A percentile compares a stretch with the other conserved stretches of the same genome.
phyloP scores from a whole-genome alignment of 768 basidiomycete species.

The Serendipita sp. region DNA sequence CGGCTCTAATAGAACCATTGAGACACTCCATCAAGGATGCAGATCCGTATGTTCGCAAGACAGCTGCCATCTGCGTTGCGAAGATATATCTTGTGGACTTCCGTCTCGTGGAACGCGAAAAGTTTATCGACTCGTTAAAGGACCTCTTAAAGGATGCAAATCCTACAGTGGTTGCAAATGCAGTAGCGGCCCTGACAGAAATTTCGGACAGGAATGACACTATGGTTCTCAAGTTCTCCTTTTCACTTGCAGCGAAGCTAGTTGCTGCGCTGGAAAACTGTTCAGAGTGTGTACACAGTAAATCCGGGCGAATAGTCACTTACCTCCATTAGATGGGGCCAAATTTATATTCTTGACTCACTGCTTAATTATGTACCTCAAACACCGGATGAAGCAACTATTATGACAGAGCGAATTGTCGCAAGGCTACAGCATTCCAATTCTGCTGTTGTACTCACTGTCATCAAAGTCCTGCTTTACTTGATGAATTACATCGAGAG shows the following conservation, averaged over 20 bases:
- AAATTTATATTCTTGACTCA: slow-evolving; percentile 94
- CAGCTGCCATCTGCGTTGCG: slow-evolving; percentile 92
- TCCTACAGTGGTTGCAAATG: slow-evolving; percentile 94
- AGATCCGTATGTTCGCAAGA: slow-evolving; percentile 97
- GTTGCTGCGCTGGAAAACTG: slow-evolving; percentile 86
- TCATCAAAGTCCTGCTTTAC: slow-evolving; percentile 88
- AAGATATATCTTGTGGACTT: slow-evolving; percentile 87
- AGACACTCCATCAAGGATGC: slow-evolving; percentile 84
- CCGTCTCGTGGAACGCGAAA: slow-evolving; percentile 69
- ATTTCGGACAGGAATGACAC: slow-evolving; percentile 91
- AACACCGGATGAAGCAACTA: slow-evolving; percentile 70
- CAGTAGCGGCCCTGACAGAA: slow-evolving; percentile 91
- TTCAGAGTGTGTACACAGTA: slow-evolving; percentile 61
- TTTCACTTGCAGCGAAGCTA: slow-evolving; percentile 75
- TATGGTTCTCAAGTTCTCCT: slow-evolving; percentile 80
- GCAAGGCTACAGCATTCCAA: slow-evolving; percentile 95
- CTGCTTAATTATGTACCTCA: slow-evolving; percentile 89
- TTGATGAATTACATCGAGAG: slow-evolving; percentile 99
- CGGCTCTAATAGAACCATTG: slow-evolving; percentile 74
- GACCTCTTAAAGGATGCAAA: slow-evolving; percentile 88
- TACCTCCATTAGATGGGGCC: slow-evolving; percentile 66
- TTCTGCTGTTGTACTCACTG: slow-evolving; percentile 96
- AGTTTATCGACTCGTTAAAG: slow-evolving; percentile 79
- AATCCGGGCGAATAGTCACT: slow-evolving; percentile 9
- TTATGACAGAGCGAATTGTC: slow-evolving; percentile 89